A percentile compares a stretch with the other conserved stretches of the same genome.
These are phyloP conservation scores for Diaporthe helianthi DNA, from an alignment of 2,329 filamentous ascomycete species.

Conservation along the genomic window DNA sequence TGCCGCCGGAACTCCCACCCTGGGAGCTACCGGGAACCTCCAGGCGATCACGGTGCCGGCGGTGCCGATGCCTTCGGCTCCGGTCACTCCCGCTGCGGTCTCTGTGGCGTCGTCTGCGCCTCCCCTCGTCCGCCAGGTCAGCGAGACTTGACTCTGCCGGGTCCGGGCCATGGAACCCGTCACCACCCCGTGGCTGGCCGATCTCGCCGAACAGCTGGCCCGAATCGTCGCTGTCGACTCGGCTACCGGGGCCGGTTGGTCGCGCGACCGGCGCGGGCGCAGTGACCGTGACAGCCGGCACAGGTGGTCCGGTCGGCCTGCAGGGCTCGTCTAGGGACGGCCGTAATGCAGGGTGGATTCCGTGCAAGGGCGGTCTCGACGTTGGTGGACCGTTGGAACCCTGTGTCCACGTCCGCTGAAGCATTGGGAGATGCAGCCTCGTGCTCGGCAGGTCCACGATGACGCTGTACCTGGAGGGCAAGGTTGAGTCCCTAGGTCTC, in stretches of 20 bases:
- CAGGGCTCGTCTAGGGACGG: slow-evolving; percentile 6
- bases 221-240: slow-evolving; percentile 27
- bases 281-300: slow-evolving; percentile 20
- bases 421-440: slow-evolving; percentile 50
- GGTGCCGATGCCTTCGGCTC: slow-evolving; percentile 7
- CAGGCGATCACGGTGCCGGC: slow-evolving; percentile 16
- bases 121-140: slow-evolving; percentile 50
- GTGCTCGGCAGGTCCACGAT: slow-evolving; percentile 47
- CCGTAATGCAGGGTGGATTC: slow-evolving; percentile 12
- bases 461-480: slow-evolving; percentile 40
- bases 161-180: slow-evolving; percentile 50
- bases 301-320: neutral
- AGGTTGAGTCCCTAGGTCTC: slow-evolving; percentile 50
- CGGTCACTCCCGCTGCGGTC: slow-evolving; percentile 28
- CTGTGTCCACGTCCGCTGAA: slow-evolving; percentile 48
- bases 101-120: slow-evolving; percentile 43
- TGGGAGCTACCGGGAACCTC: slow-evolving; percentile 35
- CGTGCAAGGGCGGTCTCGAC: slow-evolving; percentile 36
- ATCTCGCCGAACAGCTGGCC: slow-evolving; percentile 33
- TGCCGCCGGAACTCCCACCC: slow-evolving; percentile 5
- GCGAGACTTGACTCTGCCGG: slow-evolving; percentile 57
- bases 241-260: neutral
- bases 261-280: slow-evolving; percentile 28
- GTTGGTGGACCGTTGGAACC: slow-evolving; percentile 43
- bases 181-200: slow-evolving; percentile 18